Base-by-base conservation (phyloP, 1,139 yeast genomes). In the Debaryomyces sp. region DNA sequence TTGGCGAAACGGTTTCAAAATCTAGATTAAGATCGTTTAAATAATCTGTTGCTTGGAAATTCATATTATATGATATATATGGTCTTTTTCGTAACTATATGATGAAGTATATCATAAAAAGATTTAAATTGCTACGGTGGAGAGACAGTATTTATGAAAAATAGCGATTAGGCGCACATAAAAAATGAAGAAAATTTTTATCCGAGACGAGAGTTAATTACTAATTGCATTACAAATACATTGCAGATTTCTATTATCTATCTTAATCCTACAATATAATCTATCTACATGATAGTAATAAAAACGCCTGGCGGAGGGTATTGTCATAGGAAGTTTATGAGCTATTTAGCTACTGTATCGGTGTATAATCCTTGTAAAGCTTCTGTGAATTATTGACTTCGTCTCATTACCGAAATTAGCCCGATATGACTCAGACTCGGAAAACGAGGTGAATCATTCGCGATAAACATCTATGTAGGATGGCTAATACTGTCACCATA, bases 1-100 rank as follows among this genome's bases (percentile, higher is more conserved):
- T 55, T 12, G 71, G 70, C 29, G 70, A 62, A n/a, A 57, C 60
- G 13, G 55, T 57, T 24, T 64, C 66, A 46, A 68, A 60, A 44
- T 72, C 77, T 48, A 72, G 61, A 59, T 72, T 75, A 53, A 74
- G 63, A 51, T 71, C 71, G 47, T 67, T 66, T 51, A 78, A 69
- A 58, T 77, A 77, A 57, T 76, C 80, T 36, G 70, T 66, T 40
- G 78, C 70, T 61, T 74, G 75, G 56, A 71, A 74, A 54, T 70
- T 73, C 79, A 75, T 74, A 26, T 30, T 34, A 9, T 30, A 26
- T n/a, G n/a, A 34, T 34, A 34, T 42, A 34, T 23, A 42, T 21
- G 24, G n/a, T 21, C 22, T 30, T 18, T 35, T 12, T n/a, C 3
- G 38, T 22, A 12, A 21, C 17, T 35, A 35, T 35, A 35, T 34